phyloP scores from a whole-genome alignment of 2,329 filamentous ascomycete species.

The Plenodomus biglobosus region DNA sequence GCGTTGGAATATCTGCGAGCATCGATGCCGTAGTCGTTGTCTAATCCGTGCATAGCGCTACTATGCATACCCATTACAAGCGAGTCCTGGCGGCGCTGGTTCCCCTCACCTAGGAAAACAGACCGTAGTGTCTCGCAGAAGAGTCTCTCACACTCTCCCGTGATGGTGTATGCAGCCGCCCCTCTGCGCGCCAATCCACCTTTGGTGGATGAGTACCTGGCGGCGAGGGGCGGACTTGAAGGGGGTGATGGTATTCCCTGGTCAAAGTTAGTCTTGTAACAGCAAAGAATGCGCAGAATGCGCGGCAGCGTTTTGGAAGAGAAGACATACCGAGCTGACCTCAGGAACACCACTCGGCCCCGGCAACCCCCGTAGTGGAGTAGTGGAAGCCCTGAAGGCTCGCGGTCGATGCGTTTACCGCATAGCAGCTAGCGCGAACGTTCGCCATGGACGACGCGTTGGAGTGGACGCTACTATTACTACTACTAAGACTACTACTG shows the following conservation, averaged over 20 bases:
- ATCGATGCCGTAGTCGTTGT: slow-evolving; percentile 37
- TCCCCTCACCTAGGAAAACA: slow-evolving; percentile 96
- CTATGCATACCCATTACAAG: slow-evolving; percentile 75
- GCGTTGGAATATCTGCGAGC: slow-evolving; percentile 17
- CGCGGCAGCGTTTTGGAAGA: not conserved
- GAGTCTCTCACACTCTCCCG: slow-evolving; percentile 99
- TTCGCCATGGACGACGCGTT: slow-evolving; percentile 66
- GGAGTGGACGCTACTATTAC: slow-evolving; percentile 59
- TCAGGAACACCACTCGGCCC: slow-evolving; percentile 51
- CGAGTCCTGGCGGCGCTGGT: slow-evolving; percentile 74
- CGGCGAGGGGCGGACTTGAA: slow-evolving; percentile 86
- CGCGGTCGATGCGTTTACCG: slow-evolving; percentile 67
- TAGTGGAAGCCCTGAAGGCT: slow-evolving; percentile 53
- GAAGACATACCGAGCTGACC: slow-evolving; percentile 46
- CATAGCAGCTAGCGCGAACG: slow-evolving; percentile 89
- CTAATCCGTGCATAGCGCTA: slow-evolving; percentile 12
- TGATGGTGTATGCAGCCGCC: slow-evolving; percentile 95
- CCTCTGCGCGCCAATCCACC: slow-evolving; percentile 57
- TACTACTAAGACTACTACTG: slow-evolving; percentile 60
- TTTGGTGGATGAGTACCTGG: slow-evolving; percentile 67
- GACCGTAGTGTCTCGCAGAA: slow-evolving; percentile 94
- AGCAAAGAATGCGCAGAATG: not conserved
- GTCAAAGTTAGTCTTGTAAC: slow-evolving; percentile 3
- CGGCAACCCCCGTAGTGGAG: slow-evolving; percentile 85
- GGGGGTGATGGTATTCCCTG: slow-evolving; percentile 80